phyloP scores from a whole-genome alignment of 495 filamentous ascomycete genomes.

The Lophiostoma macrostomum region DNA sequence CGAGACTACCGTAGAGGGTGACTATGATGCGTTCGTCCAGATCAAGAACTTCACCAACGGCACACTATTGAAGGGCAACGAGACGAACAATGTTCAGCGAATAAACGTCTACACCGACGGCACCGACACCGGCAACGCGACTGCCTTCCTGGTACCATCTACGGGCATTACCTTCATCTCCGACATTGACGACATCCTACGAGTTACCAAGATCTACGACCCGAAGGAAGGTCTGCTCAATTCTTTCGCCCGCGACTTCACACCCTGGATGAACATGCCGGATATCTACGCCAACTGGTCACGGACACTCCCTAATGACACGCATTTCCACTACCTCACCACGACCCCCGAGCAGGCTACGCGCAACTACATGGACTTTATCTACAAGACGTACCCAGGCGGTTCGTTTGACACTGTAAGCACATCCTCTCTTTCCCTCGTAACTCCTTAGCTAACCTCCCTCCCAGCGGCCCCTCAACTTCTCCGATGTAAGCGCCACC shows the following conservation, averaged over 20 bases:
- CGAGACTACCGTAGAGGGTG: slow-evolving; percentile 60
- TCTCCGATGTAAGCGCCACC: slow-evolving; percentile 68
- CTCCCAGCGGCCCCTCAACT: slow-evolving; percentile 63
- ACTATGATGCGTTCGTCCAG: slow-evolving; percentile 66
- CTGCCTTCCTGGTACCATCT: slow-evolving; percentile 69
- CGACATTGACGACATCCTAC: slow-evolving; percentile 78
- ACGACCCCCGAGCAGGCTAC: slow-evolving; percentile 79
- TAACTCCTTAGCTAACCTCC: not conserved
- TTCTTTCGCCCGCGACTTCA: slow-evolving; percentile 69
- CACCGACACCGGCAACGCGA: slow-evolving; percentile 63
- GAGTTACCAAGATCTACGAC: slow-evolving; percentile 77
- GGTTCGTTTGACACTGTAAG: slow-evolving; percentile 63
- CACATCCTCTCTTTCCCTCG: not conserved
- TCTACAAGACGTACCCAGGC: slow-evolving; percentile 67
- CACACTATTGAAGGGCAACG: slow-evolving; percentile 57
- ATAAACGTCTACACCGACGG: slow-evolving; percentile 64
- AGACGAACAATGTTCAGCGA: slow-evolving; percentile 58
- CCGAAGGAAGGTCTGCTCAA: slow-evolving; percentile 71
- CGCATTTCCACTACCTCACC: slow-evolving; percentile 82
- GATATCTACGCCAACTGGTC: slow-evolving; percentile 69
- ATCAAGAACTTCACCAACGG: slow-evolving; percentile 51
- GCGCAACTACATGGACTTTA: slow-evolving; percentile 76
- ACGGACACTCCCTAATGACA: slow-evolving; percentile 51
- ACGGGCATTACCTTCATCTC: slow-evolving; percentile 66
- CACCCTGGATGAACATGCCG: slow-evolving; percentile 76